Percentiles rank a stretch among this genome's conserved stretches.
Conservation (phyloP, 306 rosid genomes). For the Quercus mongolica region DNA sequence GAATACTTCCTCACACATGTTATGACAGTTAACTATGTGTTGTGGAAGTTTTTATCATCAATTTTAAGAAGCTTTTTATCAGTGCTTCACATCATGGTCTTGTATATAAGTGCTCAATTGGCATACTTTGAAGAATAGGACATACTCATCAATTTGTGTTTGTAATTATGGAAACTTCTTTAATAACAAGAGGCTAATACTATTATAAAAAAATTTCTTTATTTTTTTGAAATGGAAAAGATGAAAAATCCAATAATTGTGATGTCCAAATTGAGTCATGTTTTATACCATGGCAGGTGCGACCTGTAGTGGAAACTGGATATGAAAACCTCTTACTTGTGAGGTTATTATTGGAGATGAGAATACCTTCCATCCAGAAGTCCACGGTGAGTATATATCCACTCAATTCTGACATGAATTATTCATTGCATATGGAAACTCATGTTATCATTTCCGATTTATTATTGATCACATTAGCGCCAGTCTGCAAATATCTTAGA, state of each 20-base stretch:
- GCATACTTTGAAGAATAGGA: background rate
- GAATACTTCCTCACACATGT: background rate
- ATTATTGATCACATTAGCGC: background rate
- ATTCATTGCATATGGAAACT: slow-evolving; percentile 1
- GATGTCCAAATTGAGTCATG: slow-evolving; percentile 8
- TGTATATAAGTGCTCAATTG: background rate
- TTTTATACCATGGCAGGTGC: slow-evolving; percentile 60
- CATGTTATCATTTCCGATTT: background rate
- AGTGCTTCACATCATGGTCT: background rate
- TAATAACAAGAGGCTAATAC: too few relatives aligned
- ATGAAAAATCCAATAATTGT: background rate
- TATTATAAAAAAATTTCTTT: too few relatives aligned
- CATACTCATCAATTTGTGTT: too few relatives aligned
- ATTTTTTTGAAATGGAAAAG: background rate
- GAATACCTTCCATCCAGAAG: slow-evolving; percentile 56
- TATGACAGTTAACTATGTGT: background rate
- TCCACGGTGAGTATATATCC: slow-evolving; percentile 62
- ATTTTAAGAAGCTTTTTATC: background rate
- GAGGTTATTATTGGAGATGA: slow-evolving; percentile 80
- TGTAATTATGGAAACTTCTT: background rate
- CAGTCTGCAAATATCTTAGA: slow-evolving; percentile 15
- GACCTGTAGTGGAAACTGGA: slow-evolving; percentile 97
- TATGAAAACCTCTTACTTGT: slow-evolving; percentile 82
- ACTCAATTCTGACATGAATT: slow-evolving; percentile 4
- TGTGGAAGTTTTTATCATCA: background rate